These are phyloP conservation scores for Pelargonium cotyledonis DNA, from an alignment of 441 rosid genomes.

Conservation along the genomic window DNA sequence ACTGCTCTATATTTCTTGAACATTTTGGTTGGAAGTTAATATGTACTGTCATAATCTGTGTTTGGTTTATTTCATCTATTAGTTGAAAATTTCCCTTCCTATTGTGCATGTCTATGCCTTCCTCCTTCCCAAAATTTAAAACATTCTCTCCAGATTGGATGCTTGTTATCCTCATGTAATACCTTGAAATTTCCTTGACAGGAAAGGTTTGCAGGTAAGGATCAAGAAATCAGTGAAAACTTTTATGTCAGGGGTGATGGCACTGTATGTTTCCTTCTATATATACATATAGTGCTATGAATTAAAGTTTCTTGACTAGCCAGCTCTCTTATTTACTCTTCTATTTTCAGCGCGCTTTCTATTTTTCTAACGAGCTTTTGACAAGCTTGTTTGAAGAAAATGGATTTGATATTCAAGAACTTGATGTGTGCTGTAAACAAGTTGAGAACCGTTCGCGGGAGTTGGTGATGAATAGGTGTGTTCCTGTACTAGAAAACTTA, in stretches of 20 bases:
- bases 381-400: slow-evolving; percentile 53
- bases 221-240: slow-evolving; percentile 80
- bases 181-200: slow-evolving; percentile 26
- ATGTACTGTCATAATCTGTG: background rate
- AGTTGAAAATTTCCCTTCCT: too few species aligned
- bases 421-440: slow-evolving; percentile 78
- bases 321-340: slow-evolving; percentile 12
- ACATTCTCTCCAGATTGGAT: background rate
- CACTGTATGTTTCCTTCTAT: slow-evolving; percentile 53
- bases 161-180: background rate
- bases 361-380: slow-evolving; percentile 76
- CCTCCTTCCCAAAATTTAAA: background rate
- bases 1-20: slow-evolving; percentile 9
- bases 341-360: slow-evolving; percentile 76
- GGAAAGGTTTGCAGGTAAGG: slow-evolving; percentile 83
- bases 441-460: slow-evolving; percentile 88
- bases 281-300: slow-evolving; percentile 4
- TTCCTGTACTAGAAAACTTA: background rate
- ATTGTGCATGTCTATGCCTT: background rate
- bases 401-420: slow-evolving; percentile 70
- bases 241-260: slow-evolving; percentile 96
- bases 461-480: slow-evolving; percentile 74
- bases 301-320: background rate
- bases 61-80: background rate
- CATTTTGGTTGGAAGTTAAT: background rate